phyloP scores from a whole-genome alignment of 495 filamentous ascomycete species.

The Rostrohypoxylon terebratum region DNA sequence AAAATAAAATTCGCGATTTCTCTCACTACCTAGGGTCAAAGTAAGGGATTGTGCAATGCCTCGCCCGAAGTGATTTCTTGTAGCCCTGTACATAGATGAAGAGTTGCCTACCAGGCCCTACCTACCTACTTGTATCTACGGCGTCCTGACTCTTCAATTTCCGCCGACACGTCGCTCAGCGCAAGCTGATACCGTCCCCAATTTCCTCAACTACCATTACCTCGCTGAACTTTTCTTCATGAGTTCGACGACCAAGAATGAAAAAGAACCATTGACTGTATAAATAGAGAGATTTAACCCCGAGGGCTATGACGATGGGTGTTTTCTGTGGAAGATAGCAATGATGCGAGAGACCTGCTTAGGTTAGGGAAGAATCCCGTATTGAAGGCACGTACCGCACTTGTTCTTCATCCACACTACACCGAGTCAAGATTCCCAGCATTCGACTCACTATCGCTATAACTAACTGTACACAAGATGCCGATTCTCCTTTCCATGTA shows the following conservation, averaged over 20 bases:
- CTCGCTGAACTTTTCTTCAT: background rate
- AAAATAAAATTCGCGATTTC: too few relatives aligned
- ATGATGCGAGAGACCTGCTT: background rate
- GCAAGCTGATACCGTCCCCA: background rate
- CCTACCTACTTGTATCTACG: too few relatives aligned
- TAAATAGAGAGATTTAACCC: background rate
- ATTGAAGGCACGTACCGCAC: constrained; percentile 2
- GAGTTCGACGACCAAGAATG: background rate
- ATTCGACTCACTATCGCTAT: background rate
- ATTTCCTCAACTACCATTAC: background rate
- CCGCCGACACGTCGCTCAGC: background rate
- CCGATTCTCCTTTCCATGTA: constrained; percentile 67
- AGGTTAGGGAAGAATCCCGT: constrained; percentile 24
- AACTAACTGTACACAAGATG: constrained; percentile 47
- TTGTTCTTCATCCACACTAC: too few relatives aligned
- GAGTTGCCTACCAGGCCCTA: too few relatives aligned
- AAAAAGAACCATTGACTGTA: background rate
- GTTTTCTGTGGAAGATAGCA: background rate
- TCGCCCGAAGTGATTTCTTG: too few relatives aligned
- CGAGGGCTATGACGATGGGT: background rate
- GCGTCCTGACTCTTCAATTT: too few relatives aligned
- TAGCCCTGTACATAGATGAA: too few relatives aligned
- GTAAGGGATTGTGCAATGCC: too few relatives aligned
- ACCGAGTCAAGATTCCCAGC: background rate
- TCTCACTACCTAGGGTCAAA: too few relatives aligned